A percentile compares a stretch with the other conserved stretches of the same genome.
Evolutionary conservation across 2,329 filamentous ascomycete species (phyloP).

Genomic region (Tolypocladium amazonense): DNA sequence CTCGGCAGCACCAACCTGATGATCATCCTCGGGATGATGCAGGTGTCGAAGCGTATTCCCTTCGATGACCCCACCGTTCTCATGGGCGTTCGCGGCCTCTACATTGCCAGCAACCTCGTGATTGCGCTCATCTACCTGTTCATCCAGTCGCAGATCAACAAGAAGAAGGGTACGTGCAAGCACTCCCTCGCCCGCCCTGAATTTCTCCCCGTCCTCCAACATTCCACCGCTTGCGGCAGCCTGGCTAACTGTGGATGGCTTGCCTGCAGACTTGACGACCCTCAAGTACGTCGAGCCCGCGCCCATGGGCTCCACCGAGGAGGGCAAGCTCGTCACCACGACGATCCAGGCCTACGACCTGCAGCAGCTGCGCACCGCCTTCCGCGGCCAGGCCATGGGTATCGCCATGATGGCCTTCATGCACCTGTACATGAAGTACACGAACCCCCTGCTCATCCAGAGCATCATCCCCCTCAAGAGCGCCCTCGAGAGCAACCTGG

Average conservation of each 20-base stretch:
- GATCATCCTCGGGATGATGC: slow-evolving; percentile 97
- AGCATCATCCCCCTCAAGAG: slow-evolving; percentile 96
- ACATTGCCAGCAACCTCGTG: slow-evolving; percentile 59
- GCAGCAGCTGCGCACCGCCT: slow-evolving; percentile 70
- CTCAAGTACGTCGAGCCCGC: slow-evolving; percentile 98
- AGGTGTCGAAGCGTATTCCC: slow-evolving; percentile 89
- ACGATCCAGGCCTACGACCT: slow-evolving; percentile 94
- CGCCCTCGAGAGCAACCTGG: slow-evolving; percentile 86
- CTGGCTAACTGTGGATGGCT: slow-evolving; percentile 4
- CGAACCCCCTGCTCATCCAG: slow-evolving; percentile 97
- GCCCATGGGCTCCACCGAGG: slow-evolving; percentile 84
- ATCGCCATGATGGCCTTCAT: slow-evolving; percentile 97
- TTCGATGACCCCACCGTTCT: slow-evolving; percentile 70
- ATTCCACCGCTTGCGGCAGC: background rate
- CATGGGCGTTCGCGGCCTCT: slow-evolving; percentile 43
- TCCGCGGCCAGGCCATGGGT: slow-evolving; percentile 91
- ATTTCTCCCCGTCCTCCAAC: background rate
- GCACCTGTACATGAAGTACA: slow-evolving; percentile 99
- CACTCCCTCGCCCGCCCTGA: background rate
- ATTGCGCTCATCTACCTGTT: slow-evolving; percentile 81
- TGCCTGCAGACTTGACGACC: slow-evolving; percentile 71
- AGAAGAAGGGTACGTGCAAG: slow-evolving; percentile 72
- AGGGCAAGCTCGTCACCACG: slow-evolving; percentile 92
- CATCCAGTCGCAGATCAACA: slow-evolving; percentile 75
- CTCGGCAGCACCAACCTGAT: slow-evolving; percentile 69